Base-by-base conservation (phyloP, 2,329 filamentous ascomycete species). In the Orbilia brochopaga region DNA sequence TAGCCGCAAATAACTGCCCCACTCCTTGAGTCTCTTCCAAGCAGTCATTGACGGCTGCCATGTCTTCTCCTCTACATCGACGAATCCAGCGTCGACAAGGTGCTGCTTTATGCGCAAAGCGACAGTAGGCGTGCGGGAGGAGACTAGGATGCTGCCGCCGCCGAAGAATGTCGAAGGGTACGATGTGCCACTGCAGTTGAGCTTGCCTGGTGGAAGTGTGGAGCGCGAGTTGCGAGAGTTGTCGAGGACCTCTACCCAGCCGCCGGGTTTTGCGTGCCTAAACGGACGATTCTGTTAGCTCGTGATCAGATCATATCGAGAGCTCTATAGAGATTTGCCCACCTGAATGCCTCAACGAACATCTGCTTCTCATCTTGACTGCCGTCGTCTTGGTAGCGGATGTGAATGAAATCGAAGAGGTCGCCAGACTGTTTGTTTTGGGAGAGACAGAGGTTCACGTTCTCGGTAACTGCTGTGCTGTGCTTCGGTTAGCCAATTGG, bases 171-270 rank as follows among this genome's bases (percentile, higher is more conserved):
- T 58, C 46, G 62, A 65, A 51, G 67, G 64, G 48, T 69, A 74
- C 46, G 66, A 63, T 61, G 73, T 64, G 35, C 74, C 60, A 46
- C 60, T 35, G 73, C 70, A 72, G 58, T 69, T 69, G 57, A 69
- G 65, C 27, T 69, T 69, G 19, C 65, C 65, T 13, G 65, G 65
- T 21, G 65, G 65, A 23, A 69, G 65, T 4, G 57, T 44, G 11
- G 65, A 62, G 23, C 65, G 57, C 19, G 65, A 69, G 58, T 69
- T 69, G 53, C 73, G 74, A 46, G 73, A 64, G 72, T 75, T 76
- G 61, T 76, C 75, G 37, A 76, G 75, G 35, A 76, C 75, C 46
- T 76, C 75, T 50, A 76, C 75, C 75, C 75, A 76, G 27, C 75
- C 75, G 46, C 75, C 75, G 27, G 75, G 75, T 59, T 76, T 76